Evolutionary conservation across 805 yeast genomes (phyloP).

Genomic region (Candida glaebosa): DNA sequence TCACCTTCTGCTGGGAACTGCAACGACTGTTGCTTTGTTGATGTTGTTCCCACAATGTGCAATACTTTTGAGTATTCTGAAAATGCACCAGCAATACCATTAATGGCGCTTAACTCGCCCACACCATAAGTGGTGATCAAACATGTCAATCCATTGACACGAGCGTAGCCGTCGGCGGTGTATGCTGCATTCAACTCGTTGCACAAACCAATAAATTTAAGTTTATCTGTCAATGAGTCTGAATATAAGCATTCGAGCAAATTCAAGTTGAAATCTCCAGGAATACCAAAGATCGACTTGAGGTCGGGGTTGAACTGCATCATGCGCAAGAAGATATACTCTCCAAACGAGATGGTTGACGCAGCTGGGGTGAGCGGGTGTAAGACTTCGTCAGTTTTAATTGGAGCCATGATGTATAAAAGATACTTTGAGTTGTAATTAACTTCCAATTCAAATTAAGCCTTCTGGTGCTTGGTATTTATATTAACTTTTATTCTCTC

Average conservation of each 20-base stretch:
- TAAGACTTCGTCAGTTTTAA: slow-evolving; percentile 1
- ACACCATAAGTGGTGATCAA: slow-evolving; percentile 78
- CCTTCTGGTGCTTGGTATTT: no score
- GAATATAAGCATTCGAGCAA: slow-evolving; percentile 66
- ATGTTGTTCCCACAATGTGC: slow-evolving; percentile 75
- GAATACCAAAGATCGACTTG: slow-evolving; percentile 66
- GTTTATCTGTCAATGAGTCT: slow-evolving; percentile 30
- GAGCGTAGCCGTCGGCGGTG: slow-evolving; percentile 86
- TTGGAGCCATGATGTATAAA: slow-evolving; percentile 1
- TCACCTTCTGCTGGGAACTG: slow-evolving; percentile 3
- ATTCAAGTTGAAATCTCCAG: slow-evolving; percentile 71
- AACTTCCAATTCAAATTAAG: no score
- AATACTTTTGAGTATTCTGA: slow-evolving; percentile 78
- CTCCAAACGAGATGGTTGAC: slow-evolving; percentile 55
- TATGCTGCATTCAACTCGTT: slow-evolving; percentile 89
- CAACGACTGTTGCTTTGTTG: slow-evolving; percentile 23
- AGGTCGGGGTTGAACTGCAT: slow-evolving; percentile 48
- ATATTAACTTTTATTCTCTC: no score
- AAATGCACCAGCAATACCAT: slow-evolving; percentile 79
- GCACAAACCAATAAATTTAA: slow-evolving; percentile 78
- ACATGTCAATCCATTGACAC: slow-evolving; percentile 59
- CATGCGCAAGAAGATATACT: slow-evolving; percentile 59
- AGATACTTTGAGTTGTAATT: background rate
- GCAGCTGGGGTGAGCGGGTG: background rate
- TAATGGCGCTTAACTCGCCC: slow-evolving; percentile 82